phyloP scores from a whole-genome alignment of 257 asterid species.

The Rehmannia glutinosa region DNA sequence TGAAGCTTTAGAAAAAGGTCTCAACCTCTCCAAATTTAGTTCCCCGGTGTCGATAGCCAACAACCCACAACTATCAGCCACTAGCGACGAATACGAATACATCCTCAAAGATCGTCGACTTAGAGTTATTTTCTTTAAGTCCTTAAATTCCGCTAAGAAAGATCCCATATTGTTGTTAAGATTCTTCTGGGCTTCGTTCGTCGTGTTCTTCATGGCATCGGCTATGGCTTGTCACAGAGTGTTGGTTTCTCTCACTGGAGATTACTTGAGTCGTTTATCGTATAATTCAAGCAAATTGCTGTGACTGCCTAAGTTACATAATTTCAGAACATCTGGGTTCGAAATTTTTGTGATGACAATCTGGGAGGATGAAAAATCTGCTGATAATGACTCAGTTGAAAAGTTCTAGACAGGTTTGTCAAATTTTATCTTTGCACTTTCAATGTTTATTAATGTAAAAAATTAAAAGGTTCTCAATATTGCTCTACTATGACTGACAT shows the following conservation, averaged over 20 bases:
- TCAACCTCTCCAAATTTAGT: constrained; percentile 22
- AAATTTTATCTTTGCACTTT: not conserved
- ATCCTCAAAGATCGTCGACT: constrained; percentile 75
- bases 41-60: constrained; percentile 27
- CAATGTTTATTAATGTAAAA: not conserved
- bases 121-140: constrained; percentile 61
- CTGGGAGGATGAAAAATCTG: too few species aligned
- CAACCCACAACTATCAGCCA: constrained; percentile 24
- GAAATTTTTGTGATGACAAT: too few species aligned
- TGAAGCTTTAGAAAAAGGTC: constrained; percentile 29
- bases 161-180: constrained; percentile 55
- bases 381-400: not conserved
- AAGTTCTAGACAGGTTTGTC: not conserved
- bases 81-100: constrained; percentile 33
- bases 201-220: constrained; percentile 47
- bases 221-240: constrained; percentile 61
- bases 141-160: constrained; percentile 58
- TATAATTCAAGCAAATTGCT: constrained; percentile 41
- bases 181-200: constrained; percentile 55
- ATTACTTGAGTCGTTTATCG: constrained; percentile 38
- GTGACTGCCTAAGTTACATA: constrained; percentile 15
- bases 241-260: constrained; percentile 40
- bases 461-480: too few species aligned
- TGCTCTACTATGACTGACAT: too few species aligned
- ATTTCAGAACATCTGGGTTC: too few species aligned